phyloP scores from a whole-genome alignment of 73 alveolate genomes.

The Urostyla sp. region DNA sequence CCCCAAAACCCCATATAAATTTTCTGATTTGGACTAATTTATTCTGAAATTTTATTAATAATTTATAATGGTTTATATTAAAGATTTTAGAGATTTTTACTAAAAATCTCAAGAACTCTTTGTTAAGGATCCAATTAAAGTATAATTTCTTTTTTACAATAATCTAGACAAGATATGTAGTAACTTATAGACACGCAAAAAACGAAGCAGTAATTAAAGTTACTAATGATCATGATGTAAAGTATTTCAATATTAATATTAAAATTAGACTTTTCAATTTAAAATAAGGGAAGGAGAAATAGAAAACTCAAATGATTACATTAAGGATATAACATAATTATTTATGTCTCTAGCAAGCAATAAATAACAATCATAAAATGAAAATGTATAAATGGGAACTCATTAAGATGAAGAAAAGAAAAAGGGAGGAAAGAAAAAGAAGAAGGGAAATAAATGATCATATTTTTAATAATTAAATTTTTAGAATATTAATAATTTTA shows the following conservation, averaged over 20 bases:
- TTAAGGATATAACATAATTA: constrained; percentile 20
- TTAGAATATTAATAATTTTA: too few species aligned
- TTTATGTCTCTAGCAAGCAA: constrained; percentile 18
- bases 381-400: constrained; percentile 1
- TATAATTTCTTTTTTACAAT: background rate
- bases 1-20: constrained; percentile 6
- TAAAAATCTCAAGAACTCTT: constrained; percentile 19
- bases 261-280: constrained; percentile 12
- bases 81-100: constrained; percentile 18
- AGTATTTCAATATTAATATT: background rate
- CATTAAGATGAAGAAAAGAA: constrained; percentile 29
- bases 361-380: background rate
- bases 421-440: constrained; percentile 25
- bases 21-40: too few species aligned
- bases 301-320: constrained; percentile 42
- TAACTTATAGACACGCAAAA: constrained; percentile 18
- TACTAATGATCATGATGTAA: constrained; percentile 47
- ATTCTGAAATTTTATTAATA: too few species aligned
- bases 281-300: constrained; percentile 23
- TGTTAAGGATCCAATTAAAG: constrained; percentile 28
- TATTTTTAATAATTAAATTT: too few species aligned
- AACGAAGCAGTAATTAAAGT: constrained; percentile 54
- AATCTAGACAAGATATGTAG: constrained; percentile 26
- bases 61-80: constrained; percentile 51
- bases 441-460: constrained; percentile 29